phyloP scores from a whole-genome alignment of 352 stramenopile genomes.

The Albugo candida region DNA sequence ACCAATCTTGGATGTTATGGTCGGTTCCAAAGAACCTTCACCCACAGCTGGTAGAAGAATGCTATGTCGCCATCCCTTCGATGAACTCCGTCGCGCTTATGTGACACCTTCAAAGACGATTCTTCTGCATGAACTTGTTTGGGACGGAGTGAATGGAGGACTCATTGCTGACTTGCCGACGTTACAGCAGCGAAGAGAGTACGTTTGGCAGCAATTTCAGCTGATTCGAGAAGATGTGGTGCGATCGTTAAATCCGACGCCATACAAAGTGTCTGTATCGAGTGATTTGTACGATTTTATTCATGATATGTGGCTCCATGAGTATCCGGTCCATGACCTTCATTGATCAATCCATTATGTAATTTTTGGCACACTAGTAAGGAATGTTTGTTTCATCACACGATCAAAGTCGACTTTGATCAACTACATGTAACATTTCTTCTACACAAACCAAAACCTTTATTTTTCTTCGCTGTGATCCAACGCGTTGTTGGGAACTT shows the following conservation, averaged over 20 bases:
- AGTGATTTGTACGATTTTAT: conserved; percentile 84
- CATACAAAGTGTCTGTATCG: conserved; percentile 87
- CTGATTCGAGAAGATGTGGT: conserved; percentile 89
- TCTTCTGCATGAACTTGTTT: conserved; percentile 79
- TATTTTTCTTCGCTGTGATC: too few species aligned
- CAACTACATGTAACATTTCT: too few species aligned
- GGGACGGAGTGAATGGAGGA: conserved; percentile 70
- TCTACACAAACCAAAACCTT: too few species aligned
- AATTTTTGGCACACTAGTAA: too few species aligned
- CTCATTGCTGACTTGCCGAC: conserved; percentile 41
- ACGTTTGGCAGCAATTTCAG: conserved; percentile 83
- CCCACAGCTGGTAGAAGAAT: conserved; percentile 70
- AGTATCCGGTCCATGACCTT: conserved; percentile 72
- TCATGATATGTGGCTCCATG: conserved; percentile 91
- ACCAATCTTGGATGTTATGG: conserved; percentile 82
- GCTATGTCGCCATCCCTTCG: conserved; percentile 93
- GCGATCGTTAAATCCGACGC: conserved; percentile 89
- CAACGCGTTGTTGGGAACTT: too few species aligned
- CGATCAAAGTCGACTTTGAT: too few species aligned
- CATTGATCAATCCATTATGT: too few species aligned
- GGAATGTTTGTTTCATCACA: too few species aligned
- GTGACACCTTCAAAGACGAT: conserved; percentile 85
- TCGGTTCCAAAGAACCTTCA: conserved; percentile 59
- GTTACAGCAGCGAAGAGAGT: conserved; percentile 60
- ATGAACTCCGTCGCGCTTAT: conserved; percentile 85